These are phyloP conservation scores for Lasiosphaeriaceae sp. DNA, from an alignment of 495 filamentous ascomycete species.

Conservation along the genomic window DNA sequence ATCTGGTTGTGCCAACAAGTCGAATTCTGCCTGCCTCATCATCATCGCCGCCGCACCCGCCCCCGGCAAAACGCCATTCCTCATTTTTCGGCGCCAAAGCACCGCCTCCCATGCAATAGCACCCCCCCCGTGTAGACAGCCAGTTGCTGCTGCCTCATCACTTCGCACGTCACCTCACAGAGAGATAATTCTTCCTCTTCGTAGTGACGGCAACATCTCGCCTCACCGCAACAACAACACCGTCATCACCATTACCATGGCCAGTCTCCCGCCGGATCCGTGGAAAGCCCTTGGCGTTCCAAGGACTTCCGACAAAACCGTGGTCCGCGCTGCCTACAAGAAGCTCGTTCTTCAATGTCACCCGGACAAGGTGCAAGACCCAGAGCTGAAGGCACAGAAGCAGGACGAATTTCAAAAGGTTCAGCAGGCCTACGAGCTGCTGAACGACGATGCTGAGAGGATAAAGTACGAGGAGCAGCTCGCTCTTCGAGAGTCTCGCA, in stretches of 20 bases:
- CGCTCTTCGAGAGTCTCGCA: slow-evolving; percentile 50
- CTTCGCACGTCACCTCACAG: slow-evolving; percentile 8
- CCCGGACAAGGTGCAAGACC: slow-evolving; percentile 85
- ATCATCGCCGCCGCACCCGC: slow-evolving; percentile 22
- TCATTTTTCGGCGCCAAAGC: slow-evolving; percentile 7
- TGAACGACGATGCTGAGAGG: slow-evolving; percentile 72
- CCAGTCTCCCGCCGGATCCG: slow-evolving; percentile 68
- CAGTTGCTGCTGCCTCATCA: slow-evolving; percentile 24
- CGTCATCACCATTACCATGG: slow-evolving; percentile 53
- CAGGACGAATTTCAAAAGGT: slow-evolving; percentile 87
- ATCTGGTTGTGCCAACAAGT: background rate
- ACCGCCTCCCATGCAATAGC: slow-evolving; percentile 37
- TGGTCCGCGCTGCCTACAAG: slow-evolving; percentile 78
- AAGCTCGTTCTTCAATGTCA: slow-evolving; percentile 93
- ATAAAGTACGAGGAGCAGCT: slow-evolving; percentile 74
- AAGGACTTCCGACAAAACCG: slow-evolving; percentile 65
- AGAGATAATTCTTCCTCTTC: background rate
- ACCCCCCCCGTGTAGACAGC: slow-evolving; percentile 22
- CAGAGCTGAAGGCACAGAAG: slow-evolving; percentile 62
- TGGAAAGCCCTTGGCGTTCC: slow-evolving; percentile 77
- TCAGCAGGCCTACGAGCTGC: slow-evolving; percentile 87
- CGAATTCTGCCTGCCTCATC: background rate
- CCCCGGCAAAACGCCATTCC: slow-evolving; percentile 15
- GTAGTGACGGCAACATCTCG: slow-evolving; percentile 1
- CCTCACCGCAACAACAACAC: slow-evolving; percentile 7